Percentiles rank a stretch among this genome's conserved stretches.
Conservation (phyloP, 306 rosid genomes). For the Inga laurina region DNA sequence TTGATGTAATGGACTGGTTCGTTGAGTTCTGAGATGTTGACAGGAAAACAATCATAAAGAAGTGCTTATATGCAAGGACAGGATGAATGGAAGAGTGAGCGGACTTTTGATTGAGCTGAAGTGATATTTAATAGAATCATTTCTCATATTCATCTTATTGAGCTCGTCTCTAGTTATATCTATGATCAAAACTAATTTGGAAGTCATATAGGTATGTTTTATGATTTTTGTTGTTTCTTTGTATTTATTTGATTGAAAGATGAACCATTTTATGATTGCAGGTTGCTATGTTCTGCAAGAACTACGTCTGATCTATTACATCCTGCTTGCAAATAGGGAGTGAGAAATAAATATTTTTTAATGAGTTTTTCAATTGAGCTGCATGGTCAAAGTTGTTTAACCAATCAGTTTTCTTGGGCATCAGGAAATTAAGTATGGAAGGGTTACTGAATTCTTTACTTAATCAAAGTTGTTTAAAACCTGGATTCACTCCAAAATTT, state of each 20-base stretch:
- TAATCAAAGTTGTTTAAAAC: conserved; percentile 49
- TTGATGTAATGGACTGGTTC: background rate
- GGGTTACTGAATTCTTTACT: conserved; percentile 43
- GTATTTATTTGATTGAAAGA: background rate
- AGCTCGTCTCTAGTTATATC: background rate
- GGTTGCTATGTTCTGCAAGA: conserved; percentile 26
- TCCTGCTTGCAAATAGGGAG: background rate
- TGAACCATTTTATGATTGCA: conserved; percentile 1
- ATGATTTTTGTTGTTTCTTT: background rate
- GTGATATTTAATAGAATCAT: background rate
- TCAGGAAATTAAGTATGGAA: background rate
- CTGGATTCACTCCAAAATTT: conserved; percentile 42
- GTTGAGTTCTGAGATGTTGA: background rate
- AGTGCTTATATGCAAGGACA: background rate
- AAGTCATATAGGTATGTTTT: background rate
- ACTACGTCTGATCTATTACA: background rate
- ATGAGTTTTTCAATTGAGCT: background rate
- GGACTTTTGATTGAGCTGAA: background rate
- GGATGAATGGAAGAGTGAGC: background rate
- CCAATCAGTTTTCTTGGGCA: background rate
- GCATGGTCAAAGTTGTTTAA: background rate
- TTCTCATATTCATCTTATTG: background rate
- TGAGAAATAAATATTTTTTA: background rate
- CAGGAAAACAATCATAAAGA: background rate
- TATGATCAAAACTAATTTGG: background rate